Evolutionary conservation across 164 flowering plant genomes (phyloP), one percentile per base, ranked within the genome.

Genomic region (Vitis rupestris): DNA sequence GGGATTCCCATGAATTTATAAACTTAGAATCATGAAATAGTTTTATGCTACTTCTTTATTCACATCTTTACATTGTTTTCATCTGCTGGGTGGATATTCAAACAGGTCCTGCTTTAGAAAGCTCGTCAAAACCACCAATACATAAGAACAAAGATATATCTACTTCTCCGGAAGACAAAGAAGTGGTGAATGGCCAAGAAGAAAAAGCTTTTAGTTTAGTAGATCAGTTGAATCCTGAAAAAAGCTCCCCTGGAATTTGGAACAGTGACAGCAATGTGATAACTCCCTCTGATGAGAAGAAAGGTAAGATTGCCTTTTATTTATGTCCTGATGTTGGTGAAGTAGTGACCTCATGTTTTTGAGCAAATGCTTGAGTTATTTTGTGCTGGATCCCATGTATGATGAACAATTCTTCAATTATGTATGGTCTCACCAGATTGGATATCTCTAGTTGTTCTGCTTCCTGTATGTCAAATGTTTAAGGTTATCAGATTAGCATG

Each of bases 1-100:
- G 4, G 44, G 6, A 37, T 37, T 37, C 7, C 44, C 7, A 37
- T 37, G 7, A 37, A 37, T 37, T 37, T 37, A 37, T 37, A 37
- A 3, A 37, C 44, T 37, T 37, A 37, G 44, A 37, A 37, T 37
- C 7, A 37, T 37, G 7, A 37, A 37, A 37, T 37, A 37, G 44
- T 5, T 53, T 2, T 10, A 13, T 53, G 14, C 56, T 53, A 53
- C 56, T n/a, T 53, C 56, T 59, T 59, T 59, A 12, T 59, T 59
- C 3, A 57, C 8, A 57, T 10, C 3, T 67, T 14, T 55, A 13
- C 58, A 15, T 65, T 17, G 16, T 50, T 58, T 49, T 48, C 7
- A 9, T 56, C 29, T 69, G n/a, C 56, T 57, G 47, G 68, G 74
- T 64, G 73, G 78, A 76, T 16, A 19, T 71, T 50, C 37, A 55